phyloP scores from a whole-genome alignment of 2,329 filamentous ascomycete genomes.

The Phaeophleospora eucalypticola region DNA sequence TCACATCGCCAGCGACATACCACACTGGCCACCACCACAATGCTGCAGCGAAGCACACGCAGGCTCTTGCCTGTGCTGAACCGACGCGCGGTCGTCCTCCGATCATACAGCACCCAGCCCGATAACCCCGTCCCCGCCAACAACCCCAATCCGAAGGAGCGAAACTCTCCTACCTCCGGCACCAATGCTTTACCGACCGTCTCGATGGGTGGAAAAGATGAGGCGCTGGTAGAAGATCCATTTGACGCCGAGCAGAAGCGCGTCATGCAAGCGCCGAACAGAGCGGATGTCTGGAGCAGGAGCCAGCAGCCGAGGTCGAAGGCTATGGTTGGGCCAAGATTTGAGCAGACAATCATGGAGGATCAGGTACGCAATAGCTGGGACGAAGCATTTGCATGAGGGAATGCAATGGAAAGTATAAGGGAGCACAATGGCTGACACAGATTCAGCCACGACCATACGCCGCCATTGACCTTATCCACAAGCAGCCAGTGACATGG shows the following conservation, averaged over 20 bases:
- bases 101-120: conserved; percentile 23
- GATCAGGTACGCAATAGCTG: conserved; percentile 63
- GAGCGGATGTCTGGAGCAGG: conserved; percentile 72
- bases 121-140: conserved; percentile 58
- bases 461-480: conserved; percentile 91
- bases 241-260: conserved; percentile 54
- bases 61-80: conserved; percentile 23
- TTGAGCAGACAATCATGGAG: conserved; percentile 94
- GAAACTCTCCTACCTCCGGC: conserved; percentile 49
- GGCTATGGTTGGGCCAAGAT: conserved; percentile 90
- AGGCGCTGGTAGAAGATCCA: conserved; percentile 52
- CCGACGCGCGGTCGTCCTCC: conserved; percentile 12
- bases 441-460: conserved; percentile 70
- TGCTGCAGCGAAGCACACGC: conserved; percentile 26
- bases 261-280: conserved; percentile 80
- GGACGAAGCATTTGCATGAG: not conserved
- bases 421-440: conserved; percentile 21
- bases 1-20: not conserved
- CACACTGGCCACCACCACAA: conserved; percentile 8
- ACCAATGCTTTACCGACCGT: conserved; percentile 57
- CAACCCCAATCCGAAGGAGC: conserved; percentile 52
- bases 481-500: conserved; percentile 93
- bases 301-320: conserved; percentile 75
- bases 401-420: not conserved
- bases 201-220: conserved; percentile 48